A percentile compares a stretch with the other conserved stretches of the same genome.
phyloP scores from a whole-genome alignment of 1,284 basidiomycete genomes.

The Pholiota adiposa region DNA sequence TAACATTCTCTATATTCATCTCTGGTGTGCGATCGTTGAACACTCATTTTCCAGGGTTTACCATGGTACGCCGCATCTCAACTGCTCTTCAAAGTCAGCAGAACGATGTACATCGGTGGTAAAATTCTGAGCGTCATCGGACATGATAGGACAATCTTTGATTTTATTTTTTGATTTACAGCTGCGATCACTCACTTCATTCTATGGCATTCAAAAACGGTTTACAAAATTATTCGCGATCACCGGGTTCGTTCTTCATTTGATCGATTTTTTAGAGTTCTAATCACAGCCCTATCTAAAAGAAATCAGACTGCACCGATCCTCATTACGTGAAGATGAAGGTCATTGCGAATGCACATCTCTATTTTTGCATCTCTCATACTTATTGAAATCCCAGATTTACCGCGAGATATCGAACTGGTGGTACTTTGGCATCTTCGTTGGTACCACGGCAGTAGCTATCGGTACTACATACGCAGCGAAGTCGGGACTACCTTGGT shows the following conservation, averaged over 20 bases:
- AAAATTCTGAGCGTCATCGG: neutral
- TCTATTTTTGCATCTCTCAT: neutral
- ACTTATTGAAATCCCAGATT: constrained; percentile 50
- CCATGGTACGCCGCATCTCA: constrained; percentile 39
- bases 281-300: neutral
- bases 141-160: neutral
- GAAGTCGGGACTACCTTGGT: constrained; percentile 56
- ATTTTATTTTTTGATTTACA: neutral
- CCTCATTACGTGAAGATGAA: constrained; percentile 16
- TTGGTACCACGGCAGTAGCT: constrained; percentile 49
- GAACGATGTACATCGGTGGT: constrained; percentile 35
- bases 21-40: constrained; percentile 9
- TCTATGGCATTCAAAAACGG: constrained; percentile 46
- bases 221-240: constrained; percentile 35
- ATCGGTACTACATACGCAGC: constrained; percentile 57
- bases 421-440: constrained; percentile 59
- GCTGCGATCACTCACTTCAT: constrained; percentile 45
- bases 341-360: neutral
- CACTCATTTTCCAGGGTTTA: constrained; percentile 29
- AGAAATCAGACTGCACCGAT: constrained; percentile 4
- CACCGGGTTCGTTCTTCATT: constrained; percentile 1
- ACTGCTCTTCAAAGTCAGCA: constrained; percentile 34
- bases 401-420: constrained; percentile 63
- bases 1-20: constrained; percentile 47
- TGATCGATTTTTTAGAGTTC: neutral